Evolutionary conservation across 495 filamentous ascomycete genomes (phyloP).

Genomic region (Trichoderma asperelloides): DNA sequence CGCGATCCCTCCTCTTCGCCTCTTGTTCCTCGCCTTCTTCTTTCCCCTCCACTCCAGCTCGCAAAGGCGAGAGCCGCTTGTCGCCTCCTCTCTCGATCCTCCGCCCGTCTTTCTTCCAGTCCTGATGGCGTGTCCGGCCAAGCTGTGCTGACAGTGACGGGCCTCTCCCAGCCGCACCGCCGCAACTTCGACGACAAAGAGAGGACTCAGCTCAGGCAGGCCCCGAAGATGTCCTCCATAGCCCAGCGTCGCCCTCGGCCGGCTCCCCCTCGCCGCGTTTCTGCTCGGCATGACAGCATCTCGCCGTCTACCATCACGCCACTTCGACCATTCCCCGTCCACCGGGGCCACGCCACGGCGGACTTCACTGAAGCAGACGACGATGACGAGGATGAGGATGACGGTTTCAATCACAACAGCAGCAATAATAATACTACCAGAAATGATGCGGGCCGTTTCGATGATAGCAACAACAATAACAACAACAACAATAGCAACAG

Average conservation of each 20-base stretch:
- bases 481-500: not conserved
- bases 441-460: not conserved
- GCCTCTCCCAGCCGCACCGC: slow-evolving; percentile 9
- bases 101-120: not conserved
- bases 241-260: slow-evolving; percentile 33
- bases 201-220: not conserved
- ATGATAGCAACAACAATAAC: not conserved
- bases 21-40: not conserved
- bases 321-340: slow-evolving; percentile 14
- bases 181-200: slow-evolving; percentile 11
- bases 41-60: not conserved
- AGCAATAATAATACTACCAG: not conserved
- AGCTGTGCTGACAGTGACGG: slow-evolving; percentile 12
- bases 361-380: slow-evolving; percentile 49
- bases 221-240: slow-evolving; percentile 31
- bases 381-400: slow-evolving; percentile 39
- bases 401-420: slow-evolving; percentile 15
- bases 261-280: slow-evolving; percentile 15
- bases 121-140: slow-evolving; percentile 10
- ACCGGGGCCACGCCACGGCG: slow-evolving; percentile 36
- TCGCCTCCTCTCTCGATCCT: not conserved
- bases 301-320: slow-evolving; percentile 17
- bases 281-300: slow-evolving; percentile 22
- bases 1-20: not conserved
- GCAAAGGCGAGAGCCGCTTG: not conserved